Percentiles rank a stretch among this genome's conserved stretches.
phyloP scores from a whole-genome alignment of 164 flowering plant genomes.

The Tetrastigma voinierianum region DNA sequence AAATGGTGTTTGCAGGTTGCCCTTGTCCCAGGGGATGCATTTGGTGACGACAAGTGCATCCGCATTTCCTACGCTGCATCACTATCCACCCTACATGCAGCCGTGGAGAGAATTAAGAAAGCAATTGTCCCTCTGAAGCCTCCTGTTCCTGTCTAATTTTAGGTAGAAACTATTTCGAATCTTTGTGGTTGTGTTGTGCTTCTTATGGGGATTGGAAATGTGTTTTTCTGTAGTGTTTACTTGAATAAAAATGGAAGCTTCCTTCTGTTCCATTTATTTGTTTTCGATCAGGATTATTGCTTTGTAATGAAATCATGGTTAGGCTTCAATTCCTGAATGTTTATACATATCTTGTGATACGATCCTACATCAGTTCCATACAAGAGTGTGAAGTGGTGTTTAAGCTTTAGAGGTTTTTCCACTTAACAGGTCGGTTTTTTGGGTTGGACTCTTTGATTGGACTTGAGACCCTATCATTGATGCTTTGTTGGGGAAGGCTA shows the following conservation, averaged over 20 bases:
- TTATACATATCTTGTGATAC: too few species aligned
- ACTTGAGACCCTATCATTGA: too few species aligned
- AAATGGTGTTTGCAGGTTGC: conserved; percentile 62
- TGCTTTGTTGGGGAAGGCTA: too few species aligned
- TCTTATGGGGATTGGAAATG: not conserved
- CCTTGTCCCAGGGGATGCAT: conserved; percentile 94
- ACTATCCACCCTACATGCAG: conserved; percentile 67
- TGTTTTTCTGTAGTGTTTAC: not conserved
- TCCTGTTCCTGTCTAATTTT: conserved; percentile 44
- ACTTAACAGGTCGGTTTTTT: too few species aligned
- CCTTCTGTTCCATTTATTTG: not conserved
- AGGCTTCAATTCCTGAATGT: too few species aligned
- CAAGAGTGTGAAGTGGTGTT: too few species aligned
- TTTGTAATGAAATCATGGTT: not conserved
- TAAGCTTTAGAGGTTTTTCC: too few species aligned
- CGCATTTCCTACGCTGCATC: conserved; percentile 93
- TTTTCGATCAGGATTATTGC: not conserved
- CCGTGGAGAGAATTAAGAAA: conserved; percentile 69
- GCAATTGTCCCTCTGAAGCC: conserved; percentile 52
- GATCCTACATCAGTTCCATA: too few species aligned
- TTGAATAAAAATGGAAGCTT: not conserved
- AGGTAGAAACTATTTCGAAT: not conserved
- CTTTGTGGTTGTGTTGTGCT: not conserved
- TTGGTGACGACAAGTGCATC: conserved; percentile 90
- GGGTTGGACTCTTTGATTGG: too few species aligned